A percentile compares a stretch with the other conserved stretches of the same genome.
Evolutionary conservation across 805 yeast species (phyloP).

Genomic region (Kodamaea neixiangensis): DNA sequence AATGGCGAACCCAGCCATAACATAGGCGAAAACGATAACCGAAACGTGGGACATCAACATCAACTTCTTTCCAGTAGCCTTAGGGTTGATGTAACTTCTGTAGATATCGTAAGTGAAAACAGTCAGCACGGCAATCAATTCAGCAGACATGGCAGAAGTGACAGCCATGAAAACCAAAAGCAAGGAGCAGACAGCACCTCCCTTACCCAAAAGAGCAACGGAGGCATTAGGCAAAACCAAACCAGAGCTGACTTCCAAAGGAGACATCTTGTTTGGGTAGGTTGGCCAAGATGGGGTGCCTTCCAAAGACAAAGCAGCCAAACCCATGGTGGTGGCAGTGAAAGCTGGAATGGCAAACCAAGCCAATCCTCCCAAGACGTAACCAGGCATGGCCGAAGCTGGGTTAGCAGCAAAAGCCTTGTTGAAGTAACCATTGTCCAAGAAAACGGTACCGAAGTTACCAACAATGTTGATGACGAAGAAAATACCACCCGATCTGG

Average conservation of each 20-base stretch:
- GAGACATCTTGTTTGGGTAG: slow-evolving; percentile 64
- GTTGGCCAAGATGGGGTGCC: slow-evolving; percentile 73
- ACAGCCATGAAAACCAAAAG: slow-evolving; percentile 87
- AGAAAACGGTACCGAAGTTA: slow-evolving; percentile 84
- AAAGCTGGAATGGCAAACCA: slow-evolving; percentile 92
- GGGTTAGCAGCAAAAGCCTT: slow-evolving; percentile 88
- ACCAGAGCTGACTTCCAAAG: slow-evolving; percentile 79
- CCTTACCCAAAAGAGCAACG: slow-evolving; percentile 77
- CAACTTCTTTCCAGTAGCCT: slow-evolving; percentile 72
- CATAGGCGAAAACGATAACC: slow-evolving; percentile 56
- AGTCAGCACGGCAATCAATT: slow-evolving; percentile 84
- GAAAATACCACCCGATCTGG: slow-evolving; percentile 85
- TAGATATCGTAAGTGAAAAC: slow-evolving; percentile 84
- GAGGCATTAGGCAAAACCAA: slow-evolving; percentile 79
- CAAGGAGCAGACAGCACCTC: slow-evolving; percentile 85
- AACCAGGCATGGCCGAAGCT: slow-evolving; percentile 83
- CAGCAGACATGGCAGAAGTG: slow-evolving; percentile 91
- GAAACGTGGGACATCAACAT: slow-evolving; percentile 68
- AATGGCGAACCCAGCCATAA: slow-evolving; percentile 80
- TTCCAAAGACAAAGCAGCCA: slow-evolving; percentile 79
- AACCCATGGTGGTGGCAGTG: slow-evolving; percentile 81
- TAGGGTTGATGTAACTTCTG: slow-evolving; percentile 77
- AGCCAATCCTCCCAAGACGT: slow-evolving; percentile 82
- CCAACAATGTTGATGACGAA: slow-evolving; percentile 85
- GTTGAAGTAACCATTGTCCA: slow-evolving; percentile 87